Conservation (phyloP, 2,329 filamentous ascomycete genomes). For the Claviceps citrina region DNA sequence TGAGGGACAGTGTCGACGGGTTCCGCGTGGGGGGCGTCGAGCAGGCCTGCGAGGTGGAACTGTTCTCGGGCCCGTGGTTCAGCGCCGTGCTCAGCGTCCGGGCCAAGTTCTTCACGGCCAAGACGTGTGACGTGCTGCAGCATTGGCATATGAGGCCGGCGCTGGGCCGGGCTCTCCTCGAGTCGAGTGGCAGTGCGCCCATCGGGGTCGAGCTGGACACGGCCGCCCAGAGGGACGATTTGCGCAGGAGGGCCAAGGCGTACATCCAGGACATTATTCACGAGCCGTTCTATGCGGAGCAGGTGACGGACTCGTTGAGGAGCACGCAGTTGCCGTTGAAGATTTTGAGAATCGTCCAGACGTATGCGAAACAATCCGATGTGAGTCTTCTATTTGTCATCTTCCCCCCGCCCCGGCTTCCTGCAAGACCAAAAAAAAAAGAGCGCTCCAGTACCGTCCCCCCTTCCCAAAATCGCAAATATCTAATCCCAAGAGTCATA, state of each 20-base stretch:
- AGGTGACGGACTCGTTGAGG: constrained; percentile 32
- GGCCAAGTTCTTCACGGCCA: constrained; percentile 37
- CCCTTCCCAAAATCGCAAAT: background rate
- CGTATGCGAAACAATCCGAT: constrained; percentile 29
- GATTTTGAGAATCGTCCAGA: constrained; percentile 32
- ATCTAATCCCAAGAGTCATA: constrained; percentile 9
- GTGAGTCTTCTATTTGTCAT: constrained; percentile 16
- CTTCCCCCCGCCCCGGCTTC: background rate
- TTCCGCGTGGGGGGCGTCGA: constrained; percentile 28
- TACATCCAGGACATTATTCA: constrained; percentile 33
- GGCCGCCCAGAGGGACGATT: constrained; percentile 26
- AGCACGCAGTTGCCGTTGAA: constrained; percentile 30
- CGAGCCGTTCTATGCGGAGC: constrained; percentile 33
- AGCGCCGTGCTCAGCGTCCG: constrained; percentile 28
- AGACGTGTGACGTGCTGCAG: constrained; percentile 29
- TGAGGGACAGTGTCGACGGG: constrained; percentile 31
- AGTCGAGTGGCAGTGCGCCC: constrained; percentile 28
- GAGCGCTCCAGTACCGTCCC: no score
- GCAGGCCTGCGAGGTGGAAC: constrained; percentile 27
- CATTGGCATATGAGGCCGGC: constrained; percentile 33
- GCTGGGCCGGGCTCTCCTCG: constrained; percentile 24
- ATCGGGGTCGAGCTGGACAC: constrained; percentile 34
- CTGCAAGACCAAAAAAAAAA: background rate
- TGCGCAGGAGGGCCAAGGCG: constrained; percentile 30
- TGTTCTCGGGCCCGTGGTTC: constrained; percentile 33